A percentile compares a stretch with the other conserved stretches of the same genome.
Conservation (phyloP, 495 filamentous ascomycete genomes). For the Penicillium paxilli region DNA sequence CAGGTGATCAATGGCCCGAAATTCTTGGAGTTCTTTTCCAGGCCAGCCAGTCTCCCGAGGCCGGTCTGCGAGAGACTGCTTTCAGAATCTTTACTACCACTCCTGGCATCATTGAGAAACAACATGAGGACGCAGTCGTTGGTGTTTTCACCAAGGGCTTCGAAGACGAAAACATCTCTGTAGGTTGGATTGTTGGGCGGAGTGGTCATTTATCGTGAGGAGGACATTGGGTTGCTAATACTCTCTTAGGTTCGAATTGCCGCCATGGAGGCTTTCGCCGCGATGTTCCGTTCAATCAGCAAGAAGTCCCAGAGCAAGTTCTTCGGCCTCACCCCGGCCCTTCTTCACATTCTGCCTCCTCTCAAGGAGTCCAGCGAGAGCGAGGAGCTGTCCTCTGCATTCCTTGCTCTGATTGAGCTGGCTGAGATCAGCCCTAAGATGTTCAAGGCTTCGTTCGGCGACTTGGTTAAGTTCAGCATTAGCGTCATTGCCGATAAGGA, state of each 20-base stretch:
- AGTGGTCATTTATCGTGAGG: background rate
- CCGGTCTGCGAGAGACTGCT: conserved; percentile 81
- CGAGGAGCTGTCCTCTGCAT: conserved; percentile 83
- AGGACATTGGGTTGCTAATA: background rate
- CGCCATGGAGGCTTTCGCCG: conserved; percentile 94
- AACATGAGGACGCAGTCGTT: conserved; percentile 84
- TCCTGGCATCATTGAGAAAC: conserved; percentile 92
- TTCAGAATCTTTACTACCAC: conserved; percentile 95
- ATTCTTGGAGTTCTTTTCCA: conserved; percentile 82
- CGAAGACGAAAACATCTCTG: conserved; percentile 78
- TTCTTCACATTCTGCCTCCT: conserved; percentile 89
- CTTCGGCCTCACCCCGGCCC: conserved; percentile 78
- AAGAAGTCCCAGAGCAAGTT: conserved; percentile 89
- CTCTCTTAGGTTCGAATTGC: conserved; percentile 73
- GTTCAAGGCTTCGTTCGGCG: conserved; percentile 91
- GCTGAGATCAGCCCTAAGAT: conserved; percentile 90
- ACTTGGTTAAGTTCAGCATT: conserved; percentile 87
- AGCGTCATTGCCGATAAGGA: conserved; percentile 96
- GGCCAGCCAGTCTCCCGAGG: conserved; percentile 79
- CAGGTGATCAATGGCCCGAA: conserved; percentile 87
- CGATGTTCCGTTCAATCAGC: conserved; percentile 86
- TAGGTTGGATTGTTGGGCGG: conserved; percentile 38
- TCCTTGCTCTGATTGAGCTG: conserved; percentile 88
- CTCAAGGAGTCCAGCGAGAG: conserved; percentile 88
- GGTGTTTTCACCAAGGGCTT: conserved; percentile 87